A percentile compares a stretch with the other conserved stretches of the same genome.
These are phyloP conservation scores for Scopulariopsis brevicaulis DNA, from an alignment of 2,329 filamentous ascomycete species.

Conservation along the genomic window DNA sequence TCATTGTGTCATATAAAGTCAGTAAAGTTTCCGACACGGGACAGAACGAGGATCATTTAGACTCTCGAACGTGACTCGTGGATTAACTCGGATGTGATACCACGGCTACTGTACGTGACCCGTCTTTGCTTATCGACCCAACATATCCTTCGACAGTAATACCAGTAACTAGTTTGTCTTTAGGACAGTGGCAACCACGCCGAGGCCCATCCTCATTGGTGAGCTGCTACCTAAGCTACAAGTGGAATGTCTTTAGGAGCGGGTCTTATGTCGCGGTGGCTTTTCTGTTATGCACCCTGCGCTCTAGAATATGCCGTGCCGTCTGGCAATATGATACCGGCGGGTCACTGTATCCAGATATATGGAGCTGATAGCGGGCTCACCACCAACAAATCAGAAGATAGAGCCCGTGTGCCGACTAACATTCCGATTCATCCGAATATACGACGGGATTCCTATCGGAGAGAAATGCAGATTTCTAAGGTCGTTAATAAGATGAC, in stretches of 20 bases:
- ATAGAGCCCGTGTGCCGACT: too few relatives aligned
- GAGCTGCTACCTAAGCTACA: not conserved
- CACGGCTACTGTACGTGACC: not conserved
- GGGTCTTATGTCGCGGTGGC: not conserved
- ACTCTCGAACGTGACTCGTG: not conserved
- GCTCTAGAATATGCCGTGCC: not conserved
- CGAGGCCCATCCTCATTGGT: not conserved
- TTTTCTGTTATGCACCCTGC: not conserved
- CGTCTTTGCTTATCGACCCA: not conserved
- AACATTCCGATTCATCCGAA: too few relatives aligned
- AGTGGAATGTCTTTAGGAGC: not conserved
- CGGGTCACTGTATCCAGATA: not conserved
- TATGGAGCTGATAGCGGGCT: not conserved
- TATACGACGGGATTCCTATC: too few relatives aligned
- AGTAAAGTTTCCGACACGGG: not conserved
- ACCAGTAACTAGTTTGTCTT: not conserved
- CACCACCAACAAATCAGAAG: too few relatives aligned
- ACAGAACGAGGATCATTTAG: not conserved
- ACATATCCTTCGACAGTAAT: not conserved
- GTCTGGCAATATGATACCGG: not conserved
- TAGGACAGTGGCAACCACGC: not conserved
- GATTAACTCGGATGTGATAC: not conserved
- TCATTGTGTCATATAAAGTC: not conserved
- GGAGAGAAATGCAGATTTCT: too few relatives aligned
- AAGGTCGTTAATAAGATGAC: too few relatives aligned